These are phyloP conservation scores for Penicillium maclennaniae DNA, from an alignment of 495 filamentous ascomycete species.

Conservation along the genomic window DNA sequence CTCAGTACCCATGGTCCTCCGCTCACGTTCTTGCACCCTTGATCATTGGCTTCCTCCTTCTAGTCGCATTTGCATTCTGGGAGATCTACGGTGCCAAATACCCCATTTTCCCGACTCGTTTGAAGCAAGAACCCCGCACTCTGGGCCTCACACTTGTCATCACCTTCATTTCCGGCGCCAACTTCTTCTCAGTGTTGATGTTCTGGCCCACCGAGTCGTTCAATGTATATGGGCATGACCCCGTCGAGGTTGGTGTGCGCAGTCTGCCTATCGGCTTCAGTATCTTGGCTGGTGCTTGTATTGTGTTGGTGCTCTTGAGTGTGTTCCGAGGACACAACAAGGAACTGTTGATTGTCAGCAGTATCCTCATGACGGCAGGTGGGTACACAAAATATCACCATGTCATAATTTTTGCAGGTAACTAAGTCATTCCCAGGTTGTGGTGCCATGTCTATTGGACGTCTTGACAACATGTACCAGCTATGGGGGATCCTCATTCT, in stretches of 20 bases:
- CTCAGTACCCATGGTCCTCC: conserved; percentile 54
- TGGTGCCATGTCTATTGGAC: conserved; percentile 55
- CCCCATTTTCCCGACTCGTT: conserved; percentile 62
- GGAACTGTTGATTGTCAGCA: conserved; percentile 58
- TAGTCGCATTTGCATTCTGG: conserved; percentile 57
- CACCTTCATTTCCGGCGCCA: conserved; percentile 69
- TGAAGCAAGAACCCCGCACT: conserved; percentile 61
- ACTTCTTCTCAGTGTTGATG: conserved; percentile 71
- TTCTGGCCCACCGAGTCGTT: conserved; percentile 73
- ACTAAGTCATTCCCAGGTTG: conserved; percentile 39
- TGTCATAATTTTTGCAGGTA: not conserved
- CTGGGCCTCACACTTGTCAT: conserved; percentile 63
- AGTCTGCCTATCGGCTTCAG: conserved; percentile 63
- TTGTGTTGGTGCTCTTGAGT: conserved; percentile 59
- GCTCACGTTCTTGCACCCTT: conserved; percentile 58
- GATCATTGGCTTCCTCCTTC: conserved; percentile 50
- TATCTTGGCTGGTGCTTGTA: conserved; percentile 58
- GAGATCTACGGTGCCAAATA: conserved; percentile 57
- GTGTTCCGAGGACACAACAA: conserved; percentile 59
- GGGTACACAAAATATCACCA: conserved; percentile 3
- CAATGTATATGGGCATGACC: conserved; percentile 71
- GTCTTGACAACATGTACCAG: conserved; percentile 54
- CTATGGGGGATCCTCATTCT: conserved; percentile 61
- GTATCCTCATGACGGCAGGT: conserved; percentile 66
- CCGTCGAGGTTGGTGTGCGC: conserved; percentile 61